Evolutionary conservation across 2,329 filamentous ascomycete species (phyloP).

Genomic region (Podosphaera aphanis): DNA sequence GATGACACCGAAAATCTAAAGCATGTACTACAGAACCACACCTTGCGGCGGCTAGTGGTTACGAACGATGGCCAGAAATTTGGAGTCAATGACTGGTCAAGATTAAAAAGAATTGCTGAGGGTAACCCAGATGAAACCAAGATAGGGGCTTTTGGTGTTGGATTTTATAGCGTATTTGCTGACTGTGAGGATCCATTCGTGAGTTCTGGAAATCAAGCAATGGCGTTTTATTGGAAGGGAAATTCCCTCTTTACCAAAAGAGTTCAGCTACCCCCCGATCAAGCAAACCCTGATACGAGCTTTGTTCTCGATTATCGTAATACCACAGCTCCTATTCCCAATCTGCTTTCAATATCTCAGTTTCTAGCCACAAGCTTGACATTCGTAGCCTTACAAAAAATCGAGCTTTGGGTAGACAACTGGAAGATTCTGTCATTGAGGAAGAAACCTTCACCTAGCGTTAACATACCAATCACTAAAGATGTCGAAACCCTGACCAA

Average conservation of each 20-base stretch:
- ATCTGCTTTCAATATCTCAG: slow-evolving; percentile 65
- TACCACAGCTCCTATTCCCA: slow-evolving; percentile 63
- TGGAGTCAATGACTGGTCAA: slow-evolving; percentile 71
- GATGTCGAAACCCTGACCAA: slow-evolving; percentile 65
- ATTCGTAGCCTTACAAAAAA: slow-evolving; percentile 68
- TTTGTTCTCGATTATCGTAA: slow-evolving; percentile 92
- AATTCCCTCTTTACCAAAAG: slow-evolving; percentile 88
- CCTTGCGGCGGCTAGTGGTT: slow-evolving; percentile 65
- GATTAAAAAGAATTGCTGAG: slow-evolving; percentile 91
- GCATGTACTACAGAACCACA: slow-evolving; percentile 67
- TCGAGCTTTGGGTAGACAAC: slow-evolving; percentile 81
- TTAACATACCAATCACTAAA: slow-evolving; percentile 46
- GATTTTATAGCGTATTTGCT: slow-evolving; percentile 95
- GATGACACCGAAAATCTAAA: slow-evolving; percentile 52
- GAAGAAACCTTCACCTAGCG: slow-evolving; percentile 68
- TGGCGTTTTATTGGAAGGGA: slow-evolving; percentile 99
- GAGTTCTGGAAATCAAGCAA: slow-evolving; percentile 72
- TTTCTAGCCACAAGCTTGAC: slow-evolving; percentile 89
- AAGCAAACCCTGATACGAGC: slow-evolving; percentile 51
- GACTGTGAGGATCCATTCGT: slow-evolving; percentile 97
- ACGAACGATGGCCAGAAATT: slow-evolving; percentile 84
- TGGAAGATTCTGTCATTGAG: slow-evolving; percentile 54
- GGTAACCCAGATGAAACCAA: slow-evolving; percentile 98
- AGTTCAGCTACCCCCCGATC: slow-evolving; percentile 44
- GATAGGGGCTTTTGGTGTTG: slow-evolving; percentile 93